Percentiles rank a stretch among this genome's conserved stretches.
These are phyloP conservation scores for Vitis riparia DNA, from an alignment of 164 flowering plant genomes.

Conservation along the genomic window DNA sequence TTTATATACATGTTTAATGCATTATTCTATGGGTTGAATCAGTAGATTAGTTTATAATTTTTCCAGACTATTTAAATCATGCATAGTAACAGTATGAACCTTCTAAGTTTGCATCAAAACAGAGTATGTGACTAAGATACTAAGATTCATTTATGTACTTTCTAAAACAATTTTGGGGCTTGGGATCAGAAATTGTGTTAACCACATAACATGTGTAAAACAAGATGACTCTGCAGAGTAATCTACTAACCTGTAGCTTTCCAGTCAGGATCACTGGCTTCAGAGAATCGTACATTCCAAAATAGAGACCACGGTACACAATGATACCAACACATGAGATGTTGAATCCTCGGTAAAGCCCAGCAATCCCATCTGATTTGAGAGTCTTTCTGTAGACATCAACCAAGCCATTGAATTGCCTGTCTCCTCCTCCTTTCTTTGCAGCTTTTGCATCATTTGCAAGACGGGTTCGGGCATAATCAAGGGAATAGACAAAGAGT, in stretches of 20 bases:
- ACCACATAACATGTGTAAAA: too few relatives aligned
- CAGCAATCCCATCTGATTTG: slow-evolving; percentile 77
- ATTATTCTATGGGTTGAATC: too few relatives aligned
- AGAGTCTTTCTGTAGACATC: slow-evolving; percentile 82
- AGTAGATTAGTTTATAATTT: too few relatives aligned
- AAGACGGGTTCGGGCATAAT: slow-evolving; percentile 79
- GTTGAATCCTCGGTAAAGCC: slow-evolving; percentile 90
- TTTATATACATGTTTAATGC: too few relatives aligned
- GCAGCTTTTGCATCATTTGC: slow-evolving; percentile 86
- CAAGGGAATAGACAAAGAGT: slow-evolving; percentile 78
- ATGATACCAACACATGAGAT: slow-evolving; percentile 81
- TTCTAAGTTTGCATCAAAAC: too few relatives aligned
- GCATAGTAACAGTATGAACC: too few relatives aligned
- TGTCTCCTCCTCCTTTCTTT: slow-evolving; percentile 83
- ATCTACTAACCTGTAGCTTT: slow-evolving; percentile 56
- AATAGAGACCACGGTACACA: slow-evolving; percentile 82
- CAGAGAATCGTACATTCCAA: slow-evolving; percentile 85
- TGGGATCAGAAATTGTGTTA: too few relatives aligned
- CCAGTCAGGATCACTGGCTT: slow-evolving; percentile 73
- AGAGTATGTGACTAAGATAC: too few relatives aligned
- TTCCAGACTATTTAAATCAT: too few relatives aligned
- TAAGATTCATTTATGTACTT: too few relatives aligned
- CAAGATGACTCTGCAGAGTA: background rate
- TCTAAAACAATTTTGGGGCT: too few relatives aligned
- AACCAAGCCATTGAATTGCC: slow-evolving; percentile 79